Percentiles rank a stretch among this genome's conserved stretches.
phyloP scores from a whole-genome alignment of 495 filamentous ascomycete species.

The Corynascus novoguineensis region DNA sequence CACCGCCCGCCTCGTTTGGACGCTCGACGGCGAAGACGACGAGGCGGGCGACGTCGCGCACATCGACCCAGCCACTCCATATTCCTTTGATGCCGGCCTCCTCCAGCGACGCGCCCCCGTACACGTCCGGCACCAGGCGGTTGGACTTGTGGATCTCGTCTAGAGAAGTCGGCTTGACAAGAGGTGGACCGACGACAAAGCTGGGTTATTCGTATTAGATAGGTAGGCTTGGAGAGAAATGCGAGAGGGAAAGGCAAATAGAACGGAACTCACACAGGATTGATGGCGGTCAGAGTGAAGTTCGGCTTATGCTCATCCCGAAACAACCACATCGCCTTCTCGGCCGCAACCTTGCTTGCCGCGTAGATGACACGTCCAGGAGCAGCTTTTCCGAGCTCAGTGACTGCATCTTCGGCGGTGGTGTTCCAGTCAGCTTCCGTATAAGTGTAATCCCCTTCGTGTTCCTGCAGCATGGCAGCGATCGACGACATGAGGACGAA shows the following conservation, averaged over 20 bases:
- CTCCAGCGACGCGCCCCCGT: conserved; percentile 17
- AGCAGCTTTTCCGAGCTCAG: conserved; percentile 24
- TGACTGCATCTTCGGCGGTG: conserved; percentile 24
- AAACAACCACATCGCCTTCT: conserved; percentile 51
- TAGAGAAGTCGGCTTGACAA: conserved; percentile 16
- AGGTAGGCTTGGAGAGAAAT: too few relatives aligned
- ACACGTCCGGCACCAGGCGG: conserved; percentile 22
- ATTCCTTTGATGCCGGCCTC: conserved; percentile 1
- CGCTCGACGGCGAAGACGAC: conserved; percentile 36
- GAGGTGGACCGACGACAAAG: conserved; percentile 32
- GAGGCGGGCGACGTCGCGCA: conserved; percentile 41
- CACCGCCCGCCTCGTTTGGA: conserved; percentile 26
- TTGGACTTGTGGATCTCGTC: conserved; percentile 22
- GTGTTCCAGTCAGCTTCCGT: conserved; percentile 45
- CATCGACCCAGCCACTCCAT: too few relatives aligned
- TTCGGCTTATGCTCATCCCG: conserved; percentile 41
- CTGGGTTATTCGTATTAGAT: background rate
- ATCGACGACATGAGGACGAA: conserved; percentile 50
- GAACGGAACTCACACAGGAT: conserved; percentile 33
- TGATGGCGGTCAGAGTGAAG: conserved; percentile 48
- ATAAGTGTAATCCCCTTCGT: conserved; percentile 19
- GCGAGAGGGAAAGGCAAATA: too few relatives aligned
- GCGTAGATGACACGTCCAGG: conserved; percentile 41
- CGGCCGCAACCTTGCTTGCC: conserved; percentile 51
- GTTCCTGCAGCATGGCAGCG: conserved; percentile 27